phyloP scores from a whole-genome alignment of 176 grass and related monocot genomes.

The Triticum timopheevii region DNA sequence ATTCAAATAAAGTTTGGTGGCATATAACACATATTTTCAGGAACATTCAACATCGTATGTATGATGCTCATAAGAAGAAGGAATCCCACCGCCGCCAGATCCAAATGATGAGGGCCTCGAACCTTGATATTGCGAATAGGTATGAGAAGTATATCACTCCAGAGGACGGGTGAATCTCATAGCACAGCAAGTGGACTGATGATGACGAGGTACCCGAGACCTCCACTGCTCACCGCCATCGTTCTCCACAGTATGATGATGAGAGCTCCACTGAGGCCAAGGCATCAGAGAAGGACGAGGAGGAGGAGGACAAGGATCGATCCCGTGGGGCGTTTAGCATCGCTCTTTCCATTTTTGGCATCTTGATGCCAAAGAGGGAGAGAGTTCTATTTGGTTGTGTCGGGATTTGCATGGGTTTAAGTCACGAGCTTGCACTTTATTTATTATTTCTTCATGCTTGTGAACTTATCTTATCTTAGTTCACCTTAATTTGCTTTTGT shows the following conservation, averaged over 20 bases:
- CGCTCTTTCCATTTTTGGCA: not conserved
- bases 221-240: not conserved
- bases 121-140: not conserved
- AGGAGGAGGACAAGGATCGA: not conserved
- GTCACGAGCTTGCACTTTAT: not conserved
- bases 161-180: not conserved
- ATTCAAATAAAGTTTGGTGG: too few relatives aligned
- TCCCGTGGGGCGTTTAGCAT: not conserved
- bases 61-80: too few relatives aligned
- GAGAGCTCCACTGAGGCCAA: not conserved
- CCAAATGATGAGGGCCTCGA: not conserved
- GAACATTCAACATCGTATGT: too few relatives aligned
- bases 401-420: not conserved
- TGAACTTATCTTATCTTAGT: not conserved
- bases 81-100: not conserved
- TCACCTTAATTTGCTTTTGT: not conserved
- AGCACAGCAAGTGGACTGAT: not conserved
- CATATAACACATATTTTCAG: too few relatives aligned
- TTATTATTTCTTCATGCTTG: not conserved
- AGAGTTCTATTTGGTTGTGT: not conserved
- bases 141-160: not conserved
- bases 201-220: not conserved
- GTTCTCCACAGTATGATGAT: not conserved
- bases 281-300: not conserved
- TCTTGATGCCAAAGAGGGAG: not conserved